Percentiles rank a stretch among this genome's conserved stretches.
Evolutionary conservation across 2,329 filamentous ascomycete genomes (phyloP).

Genomic region (Madurella mycetomatis): DNA sequence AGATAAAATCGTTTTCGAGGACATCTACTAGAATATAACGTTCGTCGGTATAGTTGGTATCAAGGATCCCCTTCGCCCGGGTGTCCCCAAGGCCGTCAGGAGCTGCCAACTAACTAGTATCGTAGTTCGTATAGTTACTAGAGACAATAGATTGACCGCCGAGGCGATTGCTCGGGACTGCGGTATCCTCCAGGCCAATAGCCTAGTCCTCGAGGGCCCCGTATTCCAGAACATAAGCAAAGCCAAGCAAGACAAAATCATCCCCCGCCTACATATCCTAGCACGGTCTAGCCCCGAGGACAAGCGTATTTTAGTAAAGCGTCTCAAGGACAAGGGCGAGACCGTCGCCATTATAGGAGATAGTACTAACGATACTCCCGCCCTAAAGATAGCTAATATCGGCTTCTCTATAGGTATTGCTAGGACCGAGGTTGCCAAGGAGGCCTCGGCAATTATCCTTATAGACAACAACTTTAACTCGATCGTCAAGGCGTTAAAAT

Average conservation of each 20-base stretch:
- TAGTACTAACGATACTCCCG: slow-evolving; percentile 78
- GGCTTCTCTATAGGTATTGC: slow-evolving; percentile 84
- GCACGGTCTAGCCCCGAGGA: slow-evolving; percentile 73
- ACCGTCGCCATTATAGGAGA: slow-evolving; percentile 83
- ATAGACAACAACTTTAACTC: slow-evolving; percentile 87
- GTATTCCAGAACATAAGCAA: slow-evolving; percentile 69
- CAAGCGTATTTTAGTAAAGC: slow-evolving; percentile 67
- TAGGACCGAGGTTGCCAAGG: slow-evolving; percentile 79
- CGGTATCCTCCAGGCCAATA: slow-evolving; percentile 65
- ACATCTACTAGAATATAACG: slow-evolving; percentile 62
- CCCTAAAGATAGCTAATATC: slow-evolving; percentile 74
- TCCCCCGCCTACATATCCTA: slow-evolving; percentile 66
- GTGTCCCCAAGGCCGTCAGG: slow-evolving; percentile 68
- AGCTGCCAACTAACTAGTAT: slow-evolving; percentile 73
- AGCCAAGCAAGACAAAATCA: slow-evolving; percentile 60
- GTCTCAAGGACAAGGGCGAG: slow-evolving; percentile 67
- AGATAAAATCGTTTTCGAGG: slow-evolving; percentile 60
- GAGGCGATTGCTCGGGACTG: slow-evolving; percentile 75
- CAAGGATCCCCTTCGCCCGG: slow-evolving; percentile 71
- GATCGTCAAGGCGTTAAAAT: slow-evolving; percentile 79
- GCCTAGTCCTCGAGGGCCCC: slow-evolving; percentile 72
- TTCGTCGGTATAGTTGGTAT: slow-evolving; percentile 72
- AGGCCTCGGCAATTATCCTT: slow-evolving; percentile 78
- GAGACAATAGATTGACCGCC: slow-evolving; percentile 75
- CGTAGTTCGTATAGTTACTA: slow-evolving; percentile 79